Evolutionary conservation across 768 basidiomycete genomes (phyloP), one percentile per base, ranked within the genome.

Genomic region (Boletus sensibilis): DNA sequence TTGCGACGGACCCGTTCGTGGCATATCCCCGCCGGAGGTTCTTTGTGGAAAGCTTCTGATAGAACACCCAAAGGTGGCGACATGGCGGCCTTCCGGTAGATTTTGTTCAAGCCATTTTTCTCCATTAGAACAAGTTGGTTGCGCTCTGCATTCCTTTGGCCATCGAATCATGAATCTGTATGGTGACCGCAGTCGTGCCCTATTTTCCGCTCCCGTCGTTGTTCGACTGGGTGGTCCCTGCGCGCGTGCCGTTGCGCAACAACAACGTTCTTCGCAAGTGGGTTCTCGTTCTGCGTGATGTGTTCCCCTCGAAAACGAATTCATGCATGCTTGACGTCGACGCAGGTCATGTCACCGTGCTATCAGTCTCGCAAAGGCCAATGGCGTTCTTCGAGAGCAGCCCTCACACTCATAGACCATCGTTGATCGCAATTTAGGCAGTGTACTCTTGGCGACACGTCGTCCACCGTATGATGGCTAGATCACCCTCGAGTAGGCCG

Each of bases 31-130:
- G 52, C 54, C 47, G 50, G n/a, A n/a, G n/a, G 52, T 52, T 41
- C 45, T n/a, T 33, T 27, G 39, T 53, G 41, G 64, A 68, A 61
- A 21, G 41, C 42, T 68, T 69, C 68, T 57, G 52, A 66, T 60
- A 20, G 65, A 69, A 66, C 49, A 7, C 35, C 31, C 31, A 33
- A 42, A 44, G 13, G 31, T 42, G 47, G 60, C 31, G 47, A 31
- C 57, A 60, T 41, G 18, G 52, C 52, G 61, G 55, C 48, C 34
- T 14, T 48, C 1, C 2, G 21, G 16, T 23, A 10, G 31, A 16
- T 37, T 29, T 29, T 10, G 21, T 45, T 21, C 43, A 2, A 48
- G 4, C 33, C 20, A 2, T 42, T 46, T 43, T 46, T 42, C 23
- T 25, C 20, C 34, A n/a, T 47, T 12, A 20, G 41, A 39, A 39